A percentile compares a stretch with the other conserved stretches of the same genome.
phyloP scores from a whole-genome alignment of 495 filamentous ascomycete genomes.

The Cercophora samala region DNA sequence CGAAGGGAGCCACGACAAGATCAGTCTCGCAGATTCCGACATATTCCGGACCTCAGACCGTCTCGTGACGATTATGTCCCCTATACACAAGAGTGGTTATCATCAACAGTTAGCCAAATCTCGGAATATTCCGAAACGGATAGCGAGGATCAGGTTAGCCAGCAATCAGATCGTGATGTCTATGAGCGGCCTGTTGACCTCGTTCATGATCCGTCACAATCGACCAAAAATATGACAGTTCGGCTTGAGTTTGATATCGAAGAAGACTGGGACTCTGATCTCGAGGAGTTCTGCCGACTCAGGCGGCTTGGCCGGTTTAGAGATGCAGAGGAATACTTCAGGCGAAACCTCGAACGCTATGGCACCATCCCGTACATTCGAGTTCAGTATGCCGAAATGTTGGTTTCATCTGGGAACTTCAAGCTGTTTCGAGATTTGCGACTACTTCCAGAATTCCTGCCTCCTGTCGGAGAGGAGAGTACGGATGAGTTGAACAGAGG shows the following conservation, averaged over 20 bases:
- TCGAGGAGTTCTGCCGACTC: constrained; percentile 26
- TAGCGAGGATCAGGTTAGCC: not conserved
- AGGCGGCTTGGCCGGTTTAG: constrained; percentile 24
- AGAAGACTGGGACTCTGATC: constrained; percentile 21
- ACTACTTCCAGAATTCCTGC: not conserved
- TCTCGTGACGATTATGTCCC: not conserved
- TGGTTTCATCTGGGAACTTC: constrained; percentile 22
- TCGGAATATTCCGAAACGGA: not conserved
- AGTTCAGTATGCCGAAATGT: constrained; percentile 25
- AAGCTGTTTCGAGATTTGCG: constrained; percentile 8
- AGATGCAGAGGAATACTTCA: constrained; percentile 22
- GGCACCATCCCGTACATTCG: constrained; percentile 17
- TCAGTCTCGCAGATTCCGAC: not conserved
- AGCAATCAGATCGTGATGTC: not conserved
- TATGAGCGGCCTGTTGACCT: constrained; percentile 13
- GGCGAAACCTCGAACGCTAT: constrained; percentile 10
- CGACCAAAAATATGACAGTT: constrained; percentile 19
- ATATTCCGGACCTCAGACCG: not conserved
- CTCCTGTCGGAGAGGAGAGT: not conserved
- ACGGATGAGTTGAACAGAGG: not conserved
- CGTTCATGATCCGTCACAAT: constrained; percentile 21
- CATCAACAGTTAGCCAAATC: not conserved
- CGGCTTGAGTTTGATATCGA: constrained; percentile 18
- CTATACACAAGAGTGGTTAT: not conserved
- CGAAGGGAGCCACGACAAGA: not conserved